Evolutionary conservation across 73 alveolate species (phyloP).

Genomic region (Urostyla sp.): DNA sequence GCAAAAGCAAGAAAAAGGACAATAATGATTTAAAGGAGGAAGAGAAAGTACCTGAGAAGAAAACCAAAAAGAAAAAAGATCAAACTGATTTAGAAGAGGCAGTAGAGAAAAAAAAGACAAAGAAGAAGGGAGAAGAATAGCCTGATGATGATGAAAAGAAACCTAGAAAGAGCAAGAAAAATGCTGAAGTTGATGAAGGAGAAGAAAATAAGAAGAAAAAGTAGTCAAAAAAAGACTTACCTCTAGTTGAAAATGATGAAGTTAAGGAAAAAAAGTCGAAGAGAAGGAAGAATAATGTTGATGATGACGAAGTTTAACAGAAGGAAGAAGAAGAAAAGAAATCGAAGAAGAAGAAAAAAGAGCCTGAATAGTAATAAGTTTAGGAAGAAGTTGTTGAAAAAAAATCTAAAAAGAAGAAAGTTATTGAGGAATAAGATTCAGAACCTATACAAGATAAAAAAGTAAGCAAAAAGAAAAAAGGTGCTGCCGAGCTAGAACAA

Average conservation of each 20-base stretch:
- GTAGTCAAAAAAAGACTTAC: not conserved
- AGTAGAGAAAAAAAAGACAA: constrained; percentile 27
- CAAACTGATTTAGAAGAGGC: constrained; percentile 39
- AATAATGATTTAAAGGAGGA: constrained; percentile 8
- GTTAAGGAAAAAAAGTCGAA: constrained; percentile 39
- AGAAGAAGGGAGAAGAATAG: constrained; percentile 9
- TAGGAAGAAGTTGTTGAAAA: constrained; percentile 2
- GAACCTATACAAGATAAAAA: too few species aligned
- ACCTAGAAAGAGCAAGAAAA: not conserved
- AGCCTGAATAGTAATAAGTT: not conserved
- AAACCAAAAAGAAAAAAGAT: constrained; percentile 47
- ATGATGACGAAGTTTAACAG: constrained; percentile 28
- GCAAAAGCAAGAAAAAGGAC: constrained; percentile 20
- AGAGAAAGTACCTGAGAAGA: constrained; percentile 21
- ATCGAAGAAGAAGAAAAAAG: not conserved
- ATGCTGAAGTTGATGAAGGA: not conserved
- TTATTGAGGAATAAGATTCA: constrained; percentile 18
- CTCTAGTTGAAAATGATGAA: not conserved
- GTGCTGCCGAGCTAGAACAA: too few species aligned
- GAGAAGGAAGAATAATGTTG: constrained; percentile 8
- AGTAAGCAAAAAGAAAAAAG: too few species aligned
- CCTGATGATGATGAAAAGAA: not conserved
- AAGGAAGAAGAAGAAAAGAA: constrained; percentile 22
- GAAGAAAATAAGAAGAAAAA: not conserved
- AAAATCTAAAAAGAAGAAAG: not conserved